phyloP scores from a whole-genome alignment of 2,329 filamentous ascomycete genomes.

The Cadophora luteo-olivacea region DNA sequence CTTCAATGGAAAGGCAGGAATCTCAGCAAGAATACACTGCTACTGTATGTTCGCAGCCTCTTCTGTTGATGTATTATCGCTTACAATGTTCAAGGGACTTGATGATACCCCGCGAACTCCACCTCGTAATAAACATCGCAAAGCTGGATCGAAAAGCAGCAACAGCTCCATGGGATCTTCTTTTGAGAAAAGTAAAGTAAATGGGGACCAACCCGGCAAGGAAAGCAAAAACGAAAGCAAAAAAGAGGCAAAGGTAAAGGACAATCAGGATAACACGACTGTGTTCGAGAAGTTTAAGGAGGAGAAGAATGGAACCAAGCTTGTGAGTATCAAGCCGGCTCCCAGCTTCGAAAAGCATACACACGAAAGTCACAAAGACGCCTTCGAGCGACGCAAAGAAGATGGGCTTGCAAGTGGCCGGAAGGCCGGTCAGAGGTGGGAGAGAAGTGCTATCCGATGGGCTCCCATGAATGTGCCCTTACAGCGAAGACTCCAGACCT shows the following conservation, averaged over 20 bases:
- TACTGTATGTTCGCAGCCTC: conserved; percentile 31
- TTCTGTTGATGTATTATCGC: background rate
- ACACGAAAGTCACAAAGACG: conserved; percentile 26
- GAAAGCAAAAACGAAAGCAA: background rate
- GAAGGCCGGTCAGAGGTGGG: conserved; percentile 45
- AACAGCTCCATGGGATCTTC: conserved; percentile 26
- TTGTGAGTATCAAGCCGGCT: conserved; percentile 39
- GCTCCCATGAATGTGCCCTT: conserved; percentile 80
- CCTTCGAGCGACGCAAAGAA: conserved; percentile 32
- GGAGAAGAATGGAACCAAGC: conserved; percentile 35
- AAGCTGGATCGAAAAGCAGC: conserved; percentile 37
- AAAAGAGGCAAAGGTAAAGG: conserved; percentile 24
- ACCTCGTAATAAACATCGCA: conserved; percentile 38
- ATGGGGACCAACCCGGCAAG: conserved; percentile 14
- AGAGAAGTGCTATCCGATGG: conserved; percentile 71
- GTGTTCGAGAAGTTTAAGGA: conserved; percentile 39
- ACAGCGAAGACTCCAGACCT: conserved; percentile 75
- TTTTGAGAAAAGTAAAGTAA: conserved; percentile 23
- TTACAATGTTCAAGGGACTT: conserved; percentile 38
- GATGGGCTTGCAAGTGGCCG: conserved; percentile 40
- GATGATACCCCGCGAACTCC: conserved; percentile 41
- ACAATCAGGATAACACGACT: conserved; percentile 24
- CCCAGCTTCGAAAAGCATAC: conserved; percentile 32
- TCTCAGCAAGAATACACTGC: conserved; percentile 41
- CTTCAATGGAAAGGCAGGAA: conserved; percentile 35